Percentiles rank a stretch among this genome's conserved stretches.
Conservation (phyloP, 495 filamentous ascomycete genomes). For the Venustampulla echinocandica region DNA sequence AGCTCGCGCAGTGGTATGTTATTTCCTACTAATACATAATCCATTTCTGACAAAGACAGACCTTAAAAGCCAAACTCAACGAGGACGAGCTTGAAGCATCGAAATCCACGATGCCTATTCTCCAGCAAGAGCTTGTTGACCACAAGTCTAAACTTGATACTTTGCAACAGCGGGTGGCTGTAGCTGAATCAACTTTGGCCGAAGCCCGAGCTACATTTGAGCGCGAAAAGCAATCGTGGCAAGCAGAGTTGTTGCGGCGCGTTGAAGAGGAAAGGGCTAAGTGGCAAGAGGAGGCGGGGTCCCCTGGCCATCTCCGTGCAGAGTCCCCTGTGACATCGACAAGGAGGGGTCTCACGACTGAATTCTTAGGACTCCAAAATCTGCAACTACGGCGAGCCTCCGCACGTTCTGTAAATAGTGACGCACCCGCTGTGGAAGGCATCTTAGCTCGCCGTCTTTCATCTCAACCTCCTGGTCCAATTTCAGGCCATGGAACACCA, state of each 20-base stretch:
- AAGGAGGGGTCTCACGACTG: slow-evolving; percentile 26
- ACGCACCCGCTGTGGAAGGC: slow-evolving; percentile 8
- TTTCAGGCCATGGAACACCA: slow-evolving; percentile 17
- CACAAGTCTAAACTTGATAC: slow-evolving; percentile 55
- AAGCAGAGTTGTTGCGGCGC: slow-evolving; percentile 50
- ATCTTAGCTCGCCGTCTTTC: slow-evolving; percentile 14
- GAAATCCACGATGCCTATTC: slow-evolving; percentile 52
- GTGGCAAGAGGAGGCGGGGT: slow-evolving; percentile 53
- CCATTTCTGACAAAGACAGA: slow-evolving; percentile 36
- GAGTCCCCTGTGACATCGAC: slow-evolving; percentile 40
- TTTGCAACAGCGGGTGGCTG: slow-evolving; percentile 53
- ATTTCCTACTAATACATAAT: neutral
- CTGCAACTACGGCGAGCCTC: slow-evolving; percentile 19
- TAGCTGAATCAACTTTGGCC: slow-evolving; percentile 52
- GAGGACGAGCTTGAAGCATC: slow-evolving; percentile 79
- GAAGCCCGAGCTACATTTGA: slow-evolving; percentile 54
- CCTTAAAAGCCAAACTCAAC: slow-evolving; percentile 59
- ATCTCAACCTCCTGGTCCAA: slow-evolving; percentile 7
- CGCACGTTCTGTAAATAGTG: slow-evolving; percentile 20
- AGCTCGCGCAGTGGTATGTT: slow-evolving; percentile 71
- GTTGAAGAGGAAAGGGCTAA: slow-evolving; percentile 66
- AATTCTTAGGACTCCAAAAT: slow-evolving; percentile 22
- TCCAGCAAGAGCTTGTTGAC: slow-evolving; percentile 45
- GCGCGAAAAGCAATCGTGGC: slow-evolving; percentile 59
- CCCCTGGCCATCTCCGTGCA: slow-evolving; percentile 27